phyloP scores from a whole-genome alignment of 192 early-diverging fungal genomes.

The Linnemannia hyalina region DNA sequence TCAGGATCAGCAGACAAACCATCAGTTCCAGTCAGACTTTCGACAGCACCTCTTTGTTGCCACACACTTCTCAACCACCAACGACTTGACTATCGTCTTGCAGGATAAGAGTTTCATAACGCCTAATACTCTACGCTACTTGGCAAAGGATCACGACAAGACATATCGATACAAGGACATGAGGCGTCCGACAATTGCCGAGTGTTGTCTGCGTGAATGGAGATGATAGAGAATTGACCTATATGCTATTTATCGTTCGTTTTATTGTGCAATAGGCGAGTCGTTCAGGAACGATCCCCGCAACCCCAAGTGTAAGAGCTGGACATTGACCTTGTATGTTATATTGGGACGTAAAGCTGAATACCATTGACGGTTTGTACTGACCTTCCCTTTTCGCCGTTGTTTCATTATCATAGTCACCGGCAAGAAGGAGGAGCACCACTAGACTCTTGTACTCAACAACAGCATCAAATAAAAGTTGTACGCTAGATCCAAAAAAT shows the following conservation, averaged over 20 bases:
- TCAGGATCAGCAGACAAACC: not conserved
- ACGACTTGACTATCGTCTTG: not conserved
- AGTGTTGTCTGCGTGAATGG: not conserved
- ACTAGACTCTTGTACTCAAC: slow-evolving; percentile 16
- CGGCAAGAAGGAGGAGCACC: slow-evolving; percentile 53
- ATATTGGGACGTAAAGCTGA: not conserved
- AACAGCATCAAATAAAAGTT: not conserved
- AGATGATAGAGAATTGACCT: not conserved
- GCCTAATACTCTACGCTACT: not conserved
- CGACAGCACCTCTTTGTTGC: not conserved
- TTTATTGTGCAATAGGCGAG: slow-evolving; percentile 48
- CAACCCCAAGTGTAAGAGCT: slow-evolving; percentile 64
- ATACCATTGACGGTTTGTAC: not conserved
- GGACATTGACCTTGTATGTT: not conserved
- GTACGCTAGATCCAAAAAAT: not conserved
- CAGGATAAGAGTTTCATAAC: no score
- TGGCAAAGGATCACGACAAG: not conserved
- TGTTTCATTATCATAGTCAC: slow-evolving; percentile 10
- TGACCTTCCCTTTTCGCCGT: not conserved
- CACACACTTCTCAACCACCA: not conserved
- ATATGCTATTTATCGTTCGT: not conserved
- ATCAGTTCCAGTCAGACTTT: not conserved
- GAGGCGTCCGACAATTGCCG: not conserved
- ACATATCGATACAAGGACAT: not conserved
- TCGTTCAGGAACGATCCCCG: slow-evolving; percentile 66